Base-by-base conservation (phyloP, 768 basidiomycete species). In the Suillus fuscotomentosus region DNA sequence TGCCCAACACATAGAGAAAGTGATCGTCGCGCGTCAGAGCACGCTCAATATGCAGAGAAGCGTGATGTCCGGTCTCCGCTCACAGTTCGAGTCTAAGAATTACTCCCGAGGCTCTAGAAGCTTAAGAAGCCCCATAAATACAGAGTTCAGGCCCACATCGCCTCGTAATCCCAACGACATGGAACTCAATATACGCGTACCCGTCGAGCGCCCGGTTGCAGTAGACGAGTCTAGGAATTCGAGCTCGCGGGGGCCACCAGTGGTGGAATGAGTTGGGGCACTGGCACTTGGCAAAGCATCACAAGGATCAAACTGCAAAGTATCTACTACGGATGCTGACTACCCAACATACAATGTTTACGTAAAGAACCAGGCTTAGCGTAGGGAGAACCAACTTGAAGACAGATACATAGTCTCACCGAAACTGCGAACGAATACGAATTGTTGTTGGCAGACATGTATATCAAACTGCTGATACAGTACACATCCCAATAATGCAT, bases 391-490 rank as follows among this genome's bases (percentile, higher is more conserved):
- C 17, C 7, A 14, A n/a, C n/a, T n/a, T n/a, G n/a, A n/a, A 17
- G 15, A 13, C 15, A 42, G 15, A 5, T 42, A 42, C 41, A 42
- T 42, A 15, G 41, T 41, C 60, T 68, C 38, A 38, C 67, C 6
- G 69, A 67, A 27, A n/a, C 31, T 5, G 66, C 22, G 1, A 65
- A 69, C 55, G 70, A 65, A 41, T 71, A 71, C 57, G 64, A 53
- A 43, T 59, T 60, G 4, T 74, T 70, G 72, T 73, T 10, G 36
- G 36, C 7, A 10, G 36, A 38, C 36, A 10, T 38, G 36, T 38
- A 10, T 38, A 38, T 38, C 3, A 38, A 38, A 38, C 36, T 8
- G 36, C 36, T 36, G 36, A 36, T 36, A 36, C 1, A 36, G n/a
- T n/a, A n/a, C n/a, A n/a, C n/a, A n/a, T n/a, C n/a, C n/a, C n/a